Base-by-base conservation (phyloP, 345 rosid species). In the Cardamine resedifolia region DNA sequence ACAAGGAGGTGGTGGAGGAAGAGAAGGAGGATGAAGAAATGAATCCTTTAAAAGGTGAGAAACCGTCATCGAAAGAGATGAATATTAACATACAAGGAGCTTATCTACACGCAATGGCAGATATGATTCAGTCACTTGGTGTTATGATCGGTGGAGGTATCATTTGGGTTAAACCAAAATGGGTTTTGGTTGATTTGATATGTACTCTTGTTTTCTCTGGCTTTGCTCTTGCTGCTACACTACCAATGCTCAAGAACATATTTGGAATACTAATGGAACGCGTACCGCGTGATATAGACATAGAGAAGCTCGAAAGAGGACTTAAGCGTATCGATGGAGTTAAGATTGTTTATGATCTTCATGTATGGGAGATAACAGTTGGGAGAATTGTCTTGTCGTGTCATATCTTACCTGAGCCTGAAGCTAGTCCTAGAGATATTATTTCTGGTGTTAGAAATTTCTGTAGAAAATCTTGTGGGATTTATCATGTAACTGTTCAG, bases 21-120 rank as follows among this genome's bases (percentile, higher is more conserved):
- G 78, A 80, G n/a, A n/a, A n/a, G 15, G 81, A 78, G 20, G 81
- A 71, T 44, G 85, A 81, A 20, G 85, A 68, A 59, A 75, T 74
- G 51, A 64, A 77, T 66, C 73, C 71, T 36, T 78, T 81, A 44
- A 51, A 79, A 0, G 61, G 60, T 44, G 51, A 80, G 59, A 56
- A 66, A 48, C 63, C 78, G n/a, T 49, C 55, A 15, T 69, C 47
- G 0, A 70, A 76, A 21, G 70, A 49, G 45, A 70, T 77, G 49
- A 90, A 94, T 82, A 89, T 90, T 64, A 90, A 87, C 74, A 80
- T 94, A 41, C 91, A 89, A 66, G 97, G 97, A 55, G 98, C 95
- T 36, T 87, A 90, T 73, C 80, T 94, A 24, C 97, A 89, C 38
- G 80, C 85, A 30, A 64, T 84, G 74, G 85, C 88, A 14, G 96